These are phyloP conservation scores for Chrysanthemum seticuspe DNA, from an alignment of 129 eudicot species.

Conservation along the genomic window DNA sequence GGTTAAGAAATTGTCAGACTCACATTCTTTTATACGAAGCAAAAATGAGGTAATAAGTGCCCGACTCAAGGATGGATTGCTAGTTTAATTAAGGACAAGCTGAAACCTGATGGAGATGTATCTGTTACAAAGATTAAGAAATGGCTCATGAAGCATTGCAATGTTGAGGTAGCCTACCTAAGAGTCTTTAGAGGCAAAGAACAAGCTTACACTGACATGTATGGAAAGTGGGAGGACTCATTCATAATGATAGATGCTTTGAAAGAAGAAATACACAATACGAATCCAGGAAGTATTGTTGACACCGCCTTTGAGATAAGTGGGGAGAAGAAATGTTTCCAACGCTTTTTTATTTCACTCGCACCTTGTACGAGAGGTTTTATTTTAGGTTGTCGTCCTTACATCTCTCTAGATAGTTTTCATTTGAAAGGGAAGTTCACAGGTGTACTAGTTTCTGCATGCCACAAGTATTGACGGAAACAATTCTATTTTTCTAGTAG, in stretches of 20 bases:
- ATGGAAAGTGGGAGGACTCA: neutral
- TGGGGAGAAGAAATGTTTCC: neutral
- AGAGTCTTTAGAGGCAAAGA: neutral
- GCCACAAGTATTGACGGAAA: neutral
- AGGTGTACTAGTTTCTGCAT: too few relatives aligned
- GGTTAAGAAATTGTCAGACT: neutral
- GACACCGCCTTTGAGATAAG: neutral
- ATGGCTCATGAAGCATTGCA: neutral
- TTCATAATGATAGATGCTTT: neutral
- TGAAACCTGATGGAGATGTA: neutral
- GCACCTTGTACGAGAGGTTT: neutral
- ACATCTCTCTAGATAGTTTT: neutral
- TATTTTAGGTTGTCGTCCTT: conserved; percentile 2
- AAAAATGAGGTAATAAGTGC: neutral
- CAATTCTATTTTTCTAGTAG: neutral
- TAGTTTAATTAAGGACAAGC: neutral
- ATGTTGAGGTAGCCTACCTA: neutral
- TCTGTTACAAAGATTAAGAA: neutral
- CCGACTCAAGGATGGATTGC: conserved; percentile 3
- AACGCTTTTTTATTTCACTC: neutral
- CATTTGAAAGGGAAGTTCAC: neutral
- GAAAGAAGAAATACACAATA: neutral
- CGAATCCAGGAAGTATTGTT: neutral
- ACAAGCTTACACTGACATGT: too few relatives aligned
- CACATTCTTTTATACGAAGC: neutral